Evolutionary conservation across 192 early-diverging fungal genomes (phyloP).

Genomic region (Coemansia javaensis): DNA sequence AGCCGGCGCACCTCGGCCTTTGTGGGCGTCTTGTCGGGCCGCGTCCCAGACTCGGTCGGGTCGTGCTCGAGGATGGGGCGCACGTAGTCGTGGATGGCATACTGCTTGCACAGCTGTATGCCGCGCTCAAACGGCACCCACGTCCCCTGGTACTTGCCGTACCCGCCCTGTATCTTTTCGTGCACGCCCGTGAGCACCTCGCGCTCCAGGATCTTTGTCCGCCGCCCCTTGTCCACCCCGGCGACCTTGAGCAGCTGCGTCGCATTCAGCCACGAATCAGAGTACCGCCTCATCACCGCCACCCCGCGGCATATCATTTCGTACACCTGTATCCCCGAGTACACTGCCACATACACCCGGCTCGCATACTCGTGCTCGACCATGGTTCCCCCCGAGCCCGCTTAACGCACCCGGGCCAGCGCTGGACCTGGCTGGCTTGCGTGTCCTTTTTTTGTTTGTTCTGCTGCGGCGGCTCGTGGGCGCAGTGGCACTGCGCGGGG

Average conservation of each 20-base stretch:
- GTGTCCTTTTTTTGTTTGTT: no score
- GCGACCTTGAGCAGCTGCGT: constrained; percentile 99
- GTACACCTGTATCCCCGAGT: constrained; percentile 93
- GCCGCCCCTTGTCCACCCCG: constrained; percentile 83
- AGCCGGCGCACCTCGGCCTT: constrained; percentile 47
- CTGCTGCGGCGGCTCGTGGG: no score
- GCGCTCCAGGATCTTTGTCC: constrained; percentile 90
- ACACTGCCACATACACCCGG: constrained; percentile 78
- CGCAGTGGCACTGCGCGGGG: no score
- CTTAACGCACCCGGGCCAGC: no score
- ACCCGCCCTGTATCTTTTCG: constrained; percentile 98
- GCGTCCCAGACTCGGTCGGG: constrained; percentile 53
- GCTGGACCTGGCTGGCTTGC: no score
- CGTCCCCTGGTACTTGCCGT: constrained; percentile 97
- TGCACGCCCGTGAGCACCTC: constrained; percentile 83
- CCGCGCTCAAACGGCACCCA: constrained; percentile 85
- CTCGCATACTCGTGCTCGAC: constrained; percentile 5
- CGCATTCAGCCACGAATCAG: constrained; percentile 92
- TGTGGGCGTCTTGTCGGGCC: constrained; percentile 52
- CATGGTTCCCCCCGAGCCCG: constrained; percentile 7
- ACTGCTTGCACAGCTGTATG: constrained; percentile 73
- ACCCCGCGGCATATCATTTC: constrained; percentile 81
- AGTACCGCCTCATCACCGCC: constrained; percentile 72
- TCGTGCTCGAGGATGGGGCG: constrained; percentile 78
- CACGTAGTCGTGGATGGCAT: constrained; percentile 68